Percentiles rank a stretch among this genome's conserved stretches.
phyloP scores from a whole-genome alignment of 805 yeast species.

The Ogataea pilisensis region DNA sequence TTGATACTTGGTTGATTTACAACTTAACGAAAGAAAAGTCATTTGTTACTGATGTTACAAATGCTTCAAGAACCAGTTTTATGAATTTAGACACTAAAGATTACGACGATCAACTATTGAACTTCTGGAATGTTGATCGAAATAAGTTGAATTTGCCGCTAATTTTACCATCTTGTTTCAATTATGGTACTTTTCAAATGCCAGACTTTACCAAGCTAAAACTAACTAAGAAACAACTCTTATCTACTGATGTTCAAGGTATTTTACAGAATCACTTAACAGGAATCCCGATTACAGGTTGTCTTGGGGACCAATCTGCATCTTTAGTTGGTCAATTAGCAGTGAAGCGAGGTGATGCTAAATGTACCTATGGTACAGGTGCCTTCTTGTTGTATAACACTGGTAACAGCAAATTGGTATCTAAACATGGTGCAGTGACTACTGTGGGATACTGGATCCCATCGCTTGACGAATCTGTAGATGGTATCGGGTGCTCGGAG shows the following conservation, averaged over 20 bases:
- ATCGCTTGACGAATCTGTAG: conserved; percentile 41
- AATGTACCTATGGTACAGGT: conserved; percentile 96
- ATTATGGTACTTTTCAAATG: conserved; percentile 65
- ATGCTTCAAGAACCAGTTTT: conserved; percentile 87
- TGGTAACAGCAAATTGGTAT: conserved; percentile 65
- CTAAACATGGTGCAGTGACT: conserved; percentile 79
- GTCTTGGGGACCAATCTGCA: conserved; percentile 92
- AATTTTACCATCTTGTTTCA: conserved; percentile 73
- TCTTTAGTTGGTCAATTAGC: conserved; percentile 93
- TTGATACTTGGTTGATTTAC: conserved; percentile 91
- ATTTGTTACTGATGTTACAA: conserved; percentile 82
- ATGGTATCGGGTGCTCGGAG: conserved; percentile 35
- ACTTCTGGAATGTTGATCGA: conserved; percentile 76
- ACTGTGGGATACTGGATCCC: conserved; percentile 92
- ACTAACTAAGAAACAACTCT: conserved; percentile 4
- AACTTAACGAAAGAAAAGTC: conserved; percentile 68
- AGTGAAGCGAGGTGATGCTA: conserved; percentile 76
- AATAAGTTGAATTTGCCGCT: conserved; percentile 64
- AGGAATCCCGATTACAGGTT: conserved; percentile 77
- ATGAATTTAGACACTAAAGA: conserved; percentile 74
- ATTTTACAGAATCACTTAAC: conserved; percentile 43
- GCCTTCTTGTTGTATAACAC: conserved; percentile 87
- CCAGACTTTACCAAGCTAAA: conserved; percentile 42
- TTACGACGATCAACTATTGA: conserved; percentile 72
- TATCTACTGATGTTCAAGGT: conserved; percentile 40